Conservation (phyloP, 805 yeast genomes). For the Candida corydali region DNA sequence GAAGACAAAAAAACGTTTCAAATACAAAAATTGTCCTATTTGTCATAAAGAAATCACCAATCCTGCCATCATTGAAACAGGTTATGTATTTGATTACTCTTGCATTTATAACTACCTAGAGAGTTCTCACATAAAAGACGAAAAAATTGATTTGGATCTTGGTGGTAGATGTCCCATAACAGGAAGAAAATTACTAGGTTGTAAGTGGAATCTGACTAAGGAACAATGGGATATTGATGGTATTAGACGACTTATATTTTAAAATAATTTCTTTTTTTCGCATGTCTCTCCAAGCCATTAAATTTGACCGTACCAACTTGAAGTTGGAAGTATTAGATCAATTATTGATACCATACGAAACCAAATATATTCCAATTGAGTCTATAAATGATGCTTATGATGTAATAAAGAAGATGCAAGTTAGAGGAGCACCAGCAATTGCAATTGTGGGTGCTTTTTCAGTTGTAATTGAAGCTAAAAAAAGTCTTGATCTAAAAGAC, state of each 20-base stretch:
- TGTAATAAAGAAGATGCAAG: slow-evolving; percentile 89
- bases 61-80: slow-evolving; percentile 89
- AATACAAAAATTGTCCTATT: slow-evolving; percentile 54
- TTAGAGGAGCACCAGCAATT: slow-evolving; percentile 97
- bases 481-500: slow-evolving; percentile 29
- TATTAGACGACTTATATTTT: slow-evolving; percentile 68
- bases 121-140: slow-evolving; percentile 35
- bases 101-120: slow-evolving; percentile 70
- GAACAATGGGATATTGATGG: slow-evolving; percentile 74
- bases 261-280: slow-evolving; percentile 4
- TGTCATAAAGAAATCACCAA: slow-evolving; percentile 63
- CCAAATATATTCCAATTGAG: slow-evolving; percentile 59
- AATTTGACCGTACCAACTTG: slow-evolving; percentile 46
- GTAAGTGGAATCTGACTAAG: slow-evolving; percentile 54
- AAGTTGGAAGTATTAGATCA: slow-evolving; percentile 73
- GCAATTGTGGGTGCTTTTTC: slow-evolving; percentile 91
- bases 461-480: slow-evolving; percentile 62
- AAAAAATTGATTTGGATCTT: slow-evolving; percentile 28
- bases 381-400: slow-evolving; percentile 71
- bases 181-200: slow-evolving; percentile 65
- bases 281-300: slow-evolving; percentile 54
- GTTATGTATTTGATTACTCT: slow-evolving; percentile 83
- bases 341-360: slow-evolving; percentile 72
- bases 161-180: slow-evolving; percentile 86
- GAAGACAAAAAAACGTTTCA: slow-evolving; percentile 17